Conservation (phyloP, 2,329 filamentous ascomycete species). For the Colletotrichum navitas region DNA sequence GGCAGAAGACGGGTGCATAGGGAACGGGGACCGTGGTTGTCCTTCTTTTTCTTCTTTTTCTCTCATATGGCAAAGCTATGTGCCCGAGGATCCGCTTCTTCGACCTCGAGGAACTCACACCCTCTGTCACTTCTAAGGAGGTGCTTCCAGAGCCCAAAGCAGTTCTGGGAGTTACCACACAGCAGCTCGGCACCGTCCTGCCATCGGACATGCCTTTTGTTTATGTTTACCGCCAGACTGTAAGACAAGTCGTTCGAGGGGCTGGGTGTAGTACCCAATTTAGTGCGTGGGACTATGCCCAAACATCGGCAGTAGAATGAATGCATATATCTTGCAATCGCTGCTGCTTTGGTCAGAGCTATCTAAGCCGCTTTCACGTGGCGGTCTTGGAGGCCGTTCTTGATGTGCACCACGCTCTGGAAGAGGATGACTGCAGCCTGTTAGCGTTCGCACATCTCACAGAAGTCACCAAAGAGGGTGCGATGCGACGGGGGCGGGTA, state of each 20-base stretch:
- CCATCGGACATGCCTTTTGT: background rate
- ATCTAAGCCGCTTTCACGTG: background rate
- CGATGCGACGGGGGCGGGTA: background rate
- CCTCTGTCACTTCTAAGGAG: background rate
- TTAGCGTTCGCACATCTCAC: background rate
- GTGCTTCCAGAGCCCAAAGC: background rate
- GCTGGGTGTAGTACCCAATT: no score
- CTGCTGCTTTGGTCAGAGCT: background rate
- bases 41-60: no score
- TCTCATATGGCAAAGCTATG: background rate
- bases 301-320: background rate
- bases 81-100: background rate
- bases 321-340: background rate
- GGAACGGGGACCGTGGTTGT: background rate
- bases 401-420: slow-evolving; percentile 10
- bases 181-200: background rate
- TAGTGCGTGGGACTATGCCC: background rate
- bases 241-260: background rate
- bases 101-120: background rate
- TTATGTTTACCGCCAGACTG: background rate
- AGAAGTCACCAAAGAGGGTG: background rate
- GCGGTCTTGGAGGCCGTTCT: background rate
- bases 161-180: background rate
- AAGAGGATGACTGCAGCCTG: slow-evolving; percentile 20
- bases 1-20: background rate